Base-by-base conservation (phyloP, 2,329 filamentous ascomycete species). In the Neofusicoccum kwambonambiense region DNA sequence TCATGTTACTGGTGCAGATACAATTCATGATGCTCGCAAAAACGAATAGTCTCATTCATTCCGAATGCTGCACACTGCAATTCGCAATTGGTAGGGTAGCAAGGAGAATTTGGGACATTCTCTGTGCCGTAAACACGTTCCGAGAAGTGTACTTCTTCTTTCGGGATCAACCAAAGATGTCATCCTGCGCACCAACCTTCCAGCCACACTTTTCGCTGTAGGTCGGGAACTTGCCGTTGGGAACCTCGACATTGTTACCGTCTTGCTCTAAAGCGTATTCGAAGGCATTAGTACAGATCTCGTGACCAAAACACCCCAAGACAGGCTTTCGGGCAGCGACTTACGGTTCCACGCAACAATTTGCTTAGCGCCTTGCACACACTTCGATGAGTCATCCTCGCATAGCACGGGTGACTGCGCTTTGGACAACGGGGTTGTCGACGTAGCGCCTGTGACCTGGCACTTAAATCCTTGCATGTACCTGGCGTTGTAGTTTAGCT, bases 391-490 rank as follows among this genome's bases (percentile, higher is more conserved):
- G 41, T 82, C 75, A 17, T 78, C 76, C 4, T 70, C 74, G 70
- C 82, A 84, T 69, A 78, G 81, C 0, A 77, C 75, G 0, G 82
- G 77, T 1, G 75, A 67, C 66, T 79, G 74, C 3, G 81, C 78
- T 13, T 73, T 68, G 22, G 79, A 80, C n/a, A 83, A 71, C 4
- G 70, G 75, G 45, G 73, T 77, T 17, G 76, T 78, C 1, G 79
- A 80, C 5, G 74, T 78, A 13, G 78, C 78, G 22, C 75, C 76
- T 1, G 79, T 82, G 49, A 84, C 80, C 15, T 79, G 81, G 73
- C 82, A 84, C 50, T 79, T 79, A 69, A 79, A 80, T 54, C 80
- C 81, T 65, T 81, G 78, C 82, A 84, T 84, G 67, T 84, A 80
- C 70, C 68, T 72, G 49, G 41, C 8, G 22, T 13, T 17, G 22